A percentile compares a stretch with the other conserved stretches of the same genome.
Conservation (phyloP, 164 flowering plant genomes). For the grape (Vitis vinifera) region DNA sequence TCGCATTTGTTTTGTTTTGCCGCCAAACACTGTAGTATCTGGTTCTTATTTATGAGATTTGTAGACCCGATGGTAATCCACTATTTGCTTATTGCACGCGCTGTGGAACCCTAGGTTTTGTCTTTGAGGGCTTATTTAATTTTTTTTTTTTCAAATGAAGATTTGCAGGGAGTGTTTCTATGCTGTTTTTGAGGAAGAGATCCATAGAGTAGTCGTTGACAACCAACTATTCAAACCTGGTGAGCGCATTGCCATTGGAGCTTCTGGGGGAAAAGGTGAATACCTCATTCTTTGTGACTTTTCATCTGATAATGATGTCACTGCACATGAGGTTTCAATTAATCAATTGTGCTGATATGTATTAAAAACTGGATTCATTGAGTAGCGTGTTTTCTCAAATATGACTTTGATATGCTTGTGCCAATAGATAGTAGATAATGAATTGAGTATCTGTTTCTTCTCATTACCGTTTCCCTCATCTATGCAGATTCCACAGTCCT, state of each 20-base stretch:
- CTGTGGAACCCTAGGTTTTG: no score
- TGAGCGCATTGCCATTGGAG: slow-evolving; percentile 91
- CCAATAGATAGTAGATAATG: background rate
- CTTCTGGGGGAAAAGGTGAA: slow-evolving; percentile 97
- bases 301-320: background rate
- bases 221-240: slow-evolving; percentile 85
- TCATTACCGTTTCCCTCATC: background rate
- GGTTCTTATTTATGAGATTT: no score
- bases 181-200: slow-evolving; percentile 87
- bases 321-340: no score
- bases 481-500: slow-evolving; percentile 94
- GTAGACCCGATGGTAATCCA: no score
- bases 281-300: background rate
- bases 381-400: no score
- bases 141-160: slow-evolving; percentile 24
- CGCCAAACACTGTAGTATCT: no score
- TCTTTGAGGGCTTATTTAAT: no score
- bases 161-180: slow-evolving; percentile 97
- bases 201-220: slow-evolving; percentile 78
- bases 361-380: no score
- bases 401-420: no score
- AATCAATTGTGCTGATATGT: background rate
- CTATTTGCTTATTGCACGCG: no score
- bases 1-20: no score
- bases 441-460: background rate